Conservation (phyloP, 1,284 basidiomycete species). For the Heterobasidion parviporum region DNA sequence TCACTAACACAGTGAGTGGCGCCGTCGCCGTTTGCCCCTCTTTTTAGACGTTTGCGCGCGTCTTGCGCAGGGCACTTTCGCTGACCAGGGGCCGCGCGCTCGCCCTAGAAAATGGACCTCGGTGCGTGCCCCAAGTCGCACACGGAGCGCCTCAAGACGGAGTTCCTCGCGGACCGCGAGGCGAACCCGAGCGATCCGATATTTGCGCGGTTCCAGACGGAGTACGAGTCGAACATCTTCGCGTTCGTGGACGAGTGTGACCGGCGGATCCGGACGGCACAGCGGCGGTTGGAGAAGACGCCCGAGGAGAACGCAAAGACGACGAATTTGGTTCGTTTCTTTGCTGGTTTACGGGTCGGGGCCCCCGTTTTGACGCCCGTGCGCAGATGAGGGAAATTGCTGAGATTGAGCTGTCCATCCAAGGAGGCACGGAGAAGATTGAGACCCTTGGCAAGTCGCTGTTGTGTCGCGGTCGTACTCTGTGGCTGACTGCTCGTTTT, state of each 20-base stretch:
- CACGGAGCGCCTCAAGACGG: conserved; percentile 88
- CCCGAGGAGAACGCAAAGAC: conserved; percentile 99
- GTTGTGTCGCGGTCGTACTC: not conserved
- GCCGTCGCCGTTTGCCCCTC: not conserved
- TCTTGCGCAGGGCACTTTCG: not conserved
- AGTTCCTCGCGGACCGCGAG: conserved; percentile 77
- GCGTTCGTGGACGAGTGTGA: conserved; percentile 98
- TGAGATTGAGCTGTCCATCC: conserved; percentile 97
- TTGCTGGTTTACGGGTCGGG: not conserved
- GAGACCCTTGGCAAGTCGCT: conserved; percentile 69
- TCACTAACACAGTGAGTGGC: conserved; percentile 90
- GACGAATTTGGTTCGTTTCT: conserved; percentile 72
- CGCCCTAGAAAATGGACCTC: conserved; percentile 93
- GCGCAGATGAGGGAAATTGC: conserved; percentile 95
- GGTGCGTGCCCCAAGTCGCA: conserved; percentile 97
- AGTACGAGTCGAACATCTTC: conserved; percentile 94
- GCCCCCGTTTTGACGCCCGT: not conserved
- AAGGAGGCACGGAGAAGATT: conserved; percentile 97
- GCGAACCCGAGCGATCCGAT: conserved; percentile 70
- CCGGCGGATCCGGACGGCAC: conserved; percentile 88
- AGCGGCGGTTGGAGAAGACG: conserved; percentile 95
- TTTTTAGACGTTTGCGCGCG: not conserved
- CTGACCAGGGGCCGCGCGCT: too few species aligned
- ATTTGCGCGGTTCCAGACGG: conserved; percentile 81
- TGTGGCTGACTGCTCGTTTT: not conserved